Base-by-base conservation (phyloP, 2,329 filamentous ascomycete genomes). In the Teratosphaeria gauchensis region DNA sequence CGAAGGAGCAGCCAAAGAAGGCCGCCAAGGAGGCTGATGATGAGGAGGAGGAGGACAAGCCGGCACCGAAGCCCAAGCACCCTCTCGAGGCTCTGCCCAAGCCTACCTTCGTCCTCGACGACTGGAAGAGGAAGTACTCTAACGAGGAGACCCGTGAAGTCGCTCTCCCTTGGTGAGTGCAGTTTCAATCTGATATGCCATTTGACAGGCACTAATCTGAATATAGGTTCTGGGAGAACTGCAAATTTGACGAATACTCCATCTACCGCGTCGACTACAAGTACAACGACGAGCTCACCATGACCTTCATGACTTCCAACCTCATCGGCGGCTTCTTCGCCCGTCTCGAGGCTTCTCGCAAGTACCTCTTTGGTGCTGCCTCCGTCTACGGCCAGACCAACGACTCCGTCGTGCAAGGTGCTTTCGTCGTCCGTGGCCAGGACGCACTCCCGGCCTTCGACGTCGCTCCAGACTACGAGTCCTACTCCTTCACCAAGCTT, bases 291-390 rank as follows among this genome's bases (percentile, higher is more conserved):
- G 94, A 99, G 86, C 84, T 99, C 68, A 96, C 90, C 73, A 81
- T 94, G 78, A 89, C 88, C 73, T 99, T 99, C 89, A 99, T 99
- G 94, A 92, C 90, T 69, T 90, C 88, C 84, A 99, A 99, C 85
- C 82, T 97, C 77, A 92, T 99, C 75, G 92, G 84, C 78, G 94
- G 94, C 76, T 96, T 99, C 85, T 95, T 96, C 81, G 84, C 85
- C 76, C 94, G 94, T 83, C 90, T 99, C 62, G 94, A 99, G 84
- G 94, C 75, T 65, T 96, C 90, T 74, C 92, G 94, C 82, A 99
- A 99, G 87, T 96, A 90, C 84, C 78, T 99, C 75, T 97, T 99
- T 79, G 94, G 94, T 70, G 85, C 82, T 71, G 85, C 85, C 70
- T 92, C 89, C 68, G 94, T 99, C 67, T 99, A 89, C 76, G 94